Base-by-base conservation (phyloP, 805 yeast genomes). In the Cyberlindnera americana region DNA sequence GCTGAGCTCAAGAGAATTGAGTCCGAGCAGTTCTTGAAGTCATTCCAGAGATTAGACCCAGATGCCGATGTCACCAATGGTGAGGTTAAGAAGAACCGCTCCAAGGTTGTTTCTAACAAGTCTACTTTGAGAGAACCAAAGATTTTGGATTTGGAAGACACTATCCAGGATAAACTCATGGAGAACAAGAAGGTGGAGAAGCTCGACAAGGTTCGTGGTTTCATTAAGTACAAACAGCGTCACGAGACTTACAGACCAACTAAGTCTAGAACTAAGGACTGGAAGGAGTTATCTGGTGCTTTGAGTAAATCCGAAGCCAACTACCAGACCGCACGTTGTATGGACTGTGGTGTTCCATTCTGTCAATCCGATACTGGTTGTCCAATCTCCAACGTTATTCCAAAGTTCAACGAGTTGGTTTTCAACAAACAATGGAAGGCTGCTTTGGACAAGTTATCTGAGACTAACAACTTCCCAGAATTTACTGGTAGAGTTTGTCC, bases 271-370 rank as follows among this genome's bases (percentile, higher is more conserved):
- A 72, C 88, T 40, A 74, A 75, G 55, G 97, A 93, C 66, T 93
- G 98, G 98, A 77, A 83, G 49, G 98, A 91, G 67, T 74, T 91
- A 62, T 80, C 95, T 11, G 67, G 78, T 12, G 78, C 96, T 40
- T 72, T 91, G 53, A 71, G 88, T 41, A 84, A 86, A 65, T 89
- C 84, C 37, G 98, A 93, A 52, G 81, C 91, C 57, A 77, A 81
- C 61, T 77, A 75, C 61, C 97, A 91, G 70, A 86, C 98, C 43
- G 96, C 98, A 13, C 80, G 99, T 66, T 91, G 99, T 75, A 91
- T 93, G 95, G 98, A 91, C 67, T 91, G 99, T 73, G 99, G 99
- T 72, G 95, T 93, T 54, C 99, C 99, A 43, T 91, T 91, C 78
- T 91, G 99, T 73, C 95, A 91, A 59, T 83, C 95, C 34, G 98